These are phyloP conservation scores for Saturnispora galanensis DNA, from an alignment of 805 yeast species.

Conservation along the genomic window DNA sequence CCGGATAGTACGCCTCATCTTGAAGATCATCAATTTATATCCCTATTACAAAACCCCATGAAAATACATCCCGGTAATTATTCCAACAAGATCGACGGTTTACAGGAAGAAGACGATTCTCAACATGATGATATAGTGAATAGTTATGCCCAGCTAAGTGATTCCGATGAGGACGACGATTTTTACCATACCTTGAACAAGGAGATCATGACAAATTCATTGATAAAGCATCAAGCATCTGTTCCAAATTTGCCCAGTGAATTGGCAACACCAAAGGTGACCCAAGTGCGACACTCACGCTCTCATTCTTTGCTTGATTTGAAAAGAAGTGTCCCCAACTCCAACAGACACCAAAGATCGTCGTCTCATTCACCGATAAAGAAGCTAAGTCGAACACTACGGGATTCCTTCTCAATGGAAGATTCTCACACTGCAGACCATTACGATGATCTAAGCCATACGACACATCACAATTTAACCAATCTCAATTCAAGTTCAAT, in stretches of 20 bases:
- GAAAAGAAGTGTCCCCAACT: background rate
- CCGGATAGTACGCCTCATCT: no score
- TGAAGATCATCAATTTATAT: no score
- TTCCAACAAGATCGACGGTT: no score
- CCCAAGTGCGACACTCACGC: conserved; percentile 3
- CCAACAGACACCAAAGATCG: background rate
- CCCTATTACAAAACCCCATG: no score
- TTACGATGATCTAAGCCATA: background rate
- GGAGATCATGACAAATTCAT: conserved; percentile 1
- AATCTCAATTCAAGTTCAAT: background rate
- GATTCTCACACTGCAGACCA: background rate
- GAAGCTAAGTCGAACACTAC: conserved; percentile 1
- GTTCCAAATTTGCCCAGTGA: conserved; percentile 6
- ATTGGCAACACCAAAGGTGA: background rate
- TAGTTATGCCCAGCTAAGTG: background rate
- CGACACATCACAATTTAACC: background rate
- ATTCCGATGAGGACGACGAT: background rate
- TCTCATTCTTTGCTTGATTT: conserved; percentile 1
- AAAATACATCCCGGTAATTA: no score
- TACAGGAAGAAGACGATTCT: background rate
- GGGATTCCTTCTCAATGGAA: background rate
- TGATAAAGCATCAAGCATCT: conserved; percentile 3
- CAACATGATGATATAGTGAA: background rate
- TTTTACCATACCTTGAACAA: conserved; percentile 2
- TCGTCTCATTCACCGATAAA: conserved; percentile 6